phyloP scores from a whole-genome alignment of 179 eudicot species.

The Camellia oleifera region DNA sequence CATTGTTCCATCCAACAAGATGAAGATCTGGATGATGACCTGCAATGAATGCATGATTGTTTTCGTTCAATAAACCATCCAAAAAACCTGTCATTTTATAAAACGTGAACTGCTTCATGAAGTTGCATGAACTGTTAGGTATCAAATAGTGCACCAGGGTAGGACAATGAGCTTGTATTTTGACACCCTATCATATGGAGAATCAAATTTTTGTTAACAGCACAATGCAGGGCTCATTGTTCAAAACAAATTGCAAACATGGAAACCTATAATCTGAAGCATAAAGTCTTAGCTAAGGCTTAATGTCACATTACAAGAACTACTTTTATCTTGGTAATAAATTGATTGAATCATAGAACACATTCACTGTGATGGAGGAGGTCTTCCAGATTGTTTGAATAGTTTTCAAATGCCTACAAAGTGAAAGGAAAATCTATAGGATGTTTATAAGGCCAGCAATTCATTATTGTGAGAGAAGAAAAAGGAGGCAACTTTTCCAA shows the following conservation, averaged over 20 bases:
- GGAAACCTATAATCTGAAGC: neutral
- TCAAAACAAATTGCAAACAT: neutral
- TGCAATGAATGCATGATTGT: conserved; percentile 23
- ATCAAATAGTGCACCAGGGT: neutral
- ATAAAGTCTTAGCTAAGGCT: neutral
- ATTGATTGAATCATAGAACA: neutral
- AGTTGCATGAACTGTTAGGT: neutral
- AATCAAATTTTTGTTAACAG: neutral
- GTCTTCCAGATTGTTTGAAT: neutral
- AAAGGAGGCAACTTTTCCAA: neutral
- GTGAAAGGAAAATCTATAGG: neutral
- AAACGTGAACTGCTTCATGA: neutral
- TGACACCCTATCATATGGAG: neutral
- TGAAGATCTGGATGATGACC: conserved; percentile 99
- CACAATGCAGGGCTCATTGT: neutral
- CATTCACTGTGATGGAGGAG: neutral
- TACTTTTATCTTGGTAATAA: neutral
- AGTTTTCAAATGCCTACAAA: neutral
- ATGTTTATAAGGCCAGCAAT: neutral
- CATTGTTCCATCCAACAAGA: conserved; percentile 89
- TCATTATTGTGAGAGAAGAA: neutral
- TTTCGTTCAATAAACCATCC: neutral
- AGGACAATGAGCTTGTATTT: neutral
- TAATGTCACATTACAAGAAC: neutral
- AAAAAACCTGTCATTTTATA: neutral